Base-by-base conservation (phyloP, 768 basidiomycete genomes). In the Collybiopsis luxurians region DNA sequence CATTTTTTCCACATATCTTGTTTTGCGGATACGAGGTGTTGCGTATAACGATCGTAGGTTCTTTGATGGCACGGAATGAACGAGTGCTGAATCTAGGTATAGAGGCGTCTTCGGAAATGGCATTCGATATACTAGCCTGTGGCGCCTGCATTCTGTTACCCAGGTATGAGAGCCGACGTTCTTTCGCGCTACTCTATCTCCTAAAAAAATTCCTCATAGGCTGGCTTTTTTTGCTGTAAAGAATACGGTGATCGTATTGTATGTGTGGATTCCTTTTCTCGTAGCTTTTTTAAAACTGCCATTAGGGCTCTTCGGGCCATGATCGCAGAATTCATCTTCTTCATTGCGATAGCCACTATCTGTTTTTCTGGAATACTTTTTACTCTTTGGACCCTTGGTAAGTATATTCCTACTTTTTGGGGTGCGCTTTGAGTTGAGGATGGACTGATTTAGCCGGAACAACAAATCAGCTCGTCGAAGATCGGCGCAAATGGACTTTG, bases 141-240 rank as follows among this genome's bases (percentile, higher is more conserved):
- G 89, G 87, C 7, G 92, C 87, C 2, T 94, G 91, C 64, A 85
- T 95, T 51, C 78, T 95, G 24, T 88, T 94, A 64, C 93, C 93
- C 21, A 81, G 92, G 85, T 87, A 62, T 27, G 71, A 63, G 54
- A 15, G 31, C 5, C 17, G 19, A 11, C 23, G 28, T 30, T 26
- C 28, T 60, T 21, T 51, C 12, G 15, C 15, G 36, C 58, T 23
- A n/a, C 36, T 34, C 2, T 38, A 57, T 27, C 28, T 54, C 5
- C 56, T 31, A 55, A 21, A 48, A 47, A 27, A 57, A n/a, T n/a
- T n/a, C n/a, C n/a, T n/a, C n/a, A n/a, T n/a, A 82, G 90, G 52
- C 70, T 94, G 40, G 92, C 88, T 0, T 94, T 93, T 67, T 92
- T 90, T 65, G 83, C 85, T 1, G 79, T 94, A 24, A 84, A 84